These are phyloP conservation scores for Acer saccharum DNA, from an alignment of 345 rosid genomes.

Conservation along the genomic window DNA sequence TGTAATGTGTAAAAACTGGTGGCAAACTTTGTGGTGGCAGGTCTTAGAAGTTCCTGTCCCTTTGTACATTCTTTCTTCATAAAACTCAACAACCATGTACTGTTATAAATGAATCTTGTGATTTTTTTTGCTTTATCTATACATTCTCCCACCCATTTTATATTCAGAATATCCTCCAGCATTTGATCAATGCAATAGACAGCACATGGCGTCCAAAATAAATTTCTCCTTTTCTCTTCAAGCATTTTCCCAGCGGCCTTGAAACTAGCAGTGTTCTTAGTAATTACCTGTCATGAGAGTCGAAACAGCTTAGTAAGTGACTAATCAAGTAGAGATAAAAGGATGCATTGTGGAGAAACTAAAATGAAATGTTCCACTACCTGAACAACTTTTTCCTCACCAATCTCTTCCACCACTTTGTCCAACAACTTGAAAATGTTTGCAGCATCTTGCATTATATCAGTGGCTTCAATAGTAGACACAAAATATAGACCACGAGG, in stretches of 20 bases:
- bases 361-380: slow-evolving; percentile 26
- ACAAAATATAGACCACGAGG: slow-evolving; percentile 64
- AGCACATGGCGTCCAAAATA: slow-evolving; percentile 87
- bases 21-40: slow-evolving; percentile 43
- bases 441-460: slow-evolving; percentile 51
- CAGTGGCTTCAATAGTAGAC: slow-evolving; percentile 68
- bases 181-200: slow-evolving; percentile 57
- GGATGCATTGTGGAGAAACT: slow-evolving; percentile 3
- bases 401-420: slow-evolving; percentile 73
- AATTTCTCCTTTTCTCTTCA: slow-evolving; percentile 69
- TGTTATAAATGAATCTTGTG: slow-evolving; percentile 65
- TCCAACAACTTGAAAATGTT: slow-evolving; percentile 58
- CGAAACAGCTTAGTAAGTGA: slow-evolving; percentile 12
- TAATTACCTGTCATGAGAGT: slow-evolving; percentile 49
- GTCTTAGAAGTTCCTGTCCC: slow-evolving; percentile 72
- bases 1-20: slow-evolving; percentile 61
- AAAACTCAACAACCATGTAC: slow-evolving; percentile 54
- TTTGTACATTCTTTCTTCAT: slow-evolving; percentile 69
- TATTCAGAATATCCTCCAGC: slow-evolving; percentile 66
- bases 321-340: slow-evolving; percentile 16
- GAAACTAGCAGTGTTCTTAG: slow-evolving; percentile 50
- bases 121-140: slow-evolving; percentile 58
- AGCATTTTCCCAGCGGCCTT: slow-evolving; percentile 78
- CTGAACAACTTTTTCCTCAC: slow-evolving; percentile 76
- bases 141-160: slow-evolving; percentile 66